Base-by-base conservation (phyloP, 139 green algal genomes). In the Micractinium conductrix region DNA sequence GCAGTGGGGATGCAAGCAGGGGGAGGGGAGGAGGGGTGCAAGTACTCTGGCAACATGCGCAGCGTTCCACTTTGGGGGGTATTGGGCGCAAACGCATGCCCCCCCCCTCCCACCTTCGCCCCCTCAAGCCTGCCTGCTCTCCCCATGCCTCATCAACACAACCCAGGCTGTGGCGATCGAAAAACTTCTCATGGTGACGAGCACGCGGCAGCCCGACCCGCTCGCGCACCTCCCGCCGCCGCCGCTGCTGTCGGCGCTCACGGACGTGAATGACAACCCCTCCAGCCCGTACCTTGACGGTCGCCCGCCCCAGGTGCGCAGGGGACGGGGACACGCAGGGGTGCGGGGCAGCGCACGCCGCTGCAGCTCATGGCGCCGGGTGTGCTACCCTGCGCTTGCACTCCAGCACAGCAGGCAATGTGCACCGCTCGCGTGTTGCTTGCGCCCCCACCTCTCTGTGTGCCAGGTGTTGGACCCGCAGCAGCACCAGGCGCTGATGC, bases 141-240 rank as follows among this genome's bases (percentile, higher is more conserved):
- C n/a, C n/a, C n/a, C n/a, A n/a, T n/a, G n/a, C n/a, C n/a, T n/a
- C n/a, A n/a, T n/a, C n/a, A n/a, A n/a, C n/a, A 16, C 53, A 7
- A 19, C 37, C 33, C 79, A 91, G 88, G 83, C 67, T 1, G 12
- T 89, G 24, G 92, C 92, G 0, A 80, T 95, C 17, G 91, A 95
- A 65, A 91, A 88, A 78, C 87, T 94, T 40, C 78, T 96, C 28
- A 68, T 90, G 42, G 93, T 95, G 30, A 93, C 85, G 42, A 87
- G 71, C 30, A 86, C 87, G 35, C 40, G 50, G 42, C 79, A 84
- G n/a, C 72, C 74, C 28, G 75, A 75, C 30, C n/a, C n/a, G n/a
- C n/a, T n/a, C n/a, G 16, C 70, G 12, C 38, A 28, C 42, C 81
- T 65, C 7, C 89, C 87, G 6, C 79, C 81, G 26, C 81, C 45